Percentiles rank a stretch among this genome's conserved stretches.
These are phyloP conservation scores for Hysterium pulicare DNA, from an alignment of 2,329 filamentous ascomycete species.

Conservation along the genomic window DNA sequence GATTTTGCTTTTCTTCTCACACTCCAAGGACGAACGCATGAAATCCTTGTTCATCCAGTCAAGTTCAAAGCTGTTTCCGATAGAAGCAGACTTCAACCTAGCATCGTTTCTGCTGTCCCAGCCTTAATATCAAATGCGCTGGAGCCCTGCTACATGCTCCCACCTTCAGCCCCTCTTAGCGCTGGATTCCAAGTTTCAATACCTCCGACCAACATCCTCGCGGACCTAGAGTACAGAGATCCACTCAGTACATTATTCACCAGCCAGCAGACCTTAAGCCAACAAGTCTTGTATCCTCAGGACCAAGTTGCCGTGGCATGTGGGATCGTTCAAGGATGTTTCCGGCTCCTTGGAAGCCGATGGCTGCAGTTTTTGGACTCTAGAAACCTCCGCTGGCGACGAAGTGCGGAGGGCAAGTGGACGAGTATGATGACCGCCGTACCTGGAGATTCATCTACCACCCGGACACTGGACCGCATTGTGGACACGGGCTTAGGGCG, in stretches of 20 bases:
- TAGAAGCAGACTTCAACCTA: conserved; percentile 9
- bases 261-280: conserved; percentile 11
- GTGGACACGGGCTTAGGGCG: conserved; percentile 6
- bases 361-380: conserved; percentile 23
- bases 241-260: conserved; percentile 17
- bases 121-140: conserved; percentile 7
- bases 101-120: conserved; percentile 13
- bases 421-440: conserved; percentile 20
- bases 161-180: conserved; percentile 11
- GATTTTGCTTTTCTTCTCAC: conserved; percentile 26
- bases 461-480: conserved; percentile 14
- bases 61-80: conserved; percentile 15
- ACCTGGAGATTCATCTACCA: conserved; percentile 13
- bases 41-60: conserved; percentile 19
- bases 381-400: conserved; percentile 22
- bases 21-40: conserved; percentile 14
- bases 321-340: conserved; percentile 18
- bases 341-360: conserved; percentile 22
- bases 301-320: conserved; percentile 22
- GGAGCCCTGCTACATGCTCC: conserved; percentile 18
- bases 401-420: conserved; percentile 17
- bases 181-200: conserved; percentile 21
- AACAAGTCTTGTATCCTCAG: conserved; percentile 21
- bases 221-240: conserved; percentile 21
- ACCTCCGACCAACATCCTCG: conserved; percentile 16